Evolutionary conservation across 164 flowering plant species (phyloP).

Genomic region (Berberis vulgaris): DNA sequence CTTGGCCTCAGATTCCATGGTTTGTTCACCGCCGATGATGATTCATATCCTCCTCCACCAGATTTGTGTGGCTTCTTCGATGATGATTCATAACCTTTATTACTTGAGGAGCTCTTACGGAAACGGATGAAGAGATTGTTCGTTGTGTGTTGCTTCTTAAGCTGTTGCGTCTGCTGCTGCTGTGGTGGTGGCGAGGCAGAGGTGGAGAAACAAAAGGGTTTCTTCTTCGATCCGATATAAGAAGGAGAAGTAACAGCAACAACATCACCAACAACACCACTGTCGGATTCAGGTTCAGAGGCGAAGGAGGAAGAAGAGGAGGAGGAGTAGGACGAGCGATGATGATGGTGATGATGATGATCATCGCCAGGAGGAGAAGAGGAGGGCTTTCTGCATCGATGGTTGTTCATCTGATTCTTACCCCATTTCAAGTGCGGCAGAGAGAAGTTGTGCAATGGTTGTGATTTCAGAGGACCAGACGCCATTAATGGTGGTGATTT

Average conservation of each 20-base stretch:
- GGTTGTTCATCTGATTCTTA: slow-evolving; percentile 26
- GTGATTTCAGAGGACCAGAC: slow-evolving; percentile 42
- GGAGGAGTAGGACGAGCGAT: slow-evolving; percentile 1
- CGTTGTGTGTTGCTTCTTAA: no score
- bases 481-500: slow-evolving; percentile 11
- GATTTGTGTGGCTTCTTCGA: slow-evolving; percentile 11
- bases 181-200: not conserved
- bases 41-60: slow-evolving; percentile 14
- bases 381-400: slow-evolving; percentile 38
- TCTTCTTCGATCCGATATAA: no score
- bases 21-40: slow-evolving; percentile 8
- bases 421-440: slow-evolving; percentile 66
- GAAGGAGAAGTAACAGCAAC: slow-evolving; percentile 9
- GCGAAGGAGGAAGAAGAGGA: slow-evolving; percentile 11
- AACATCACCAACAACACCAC: slow-evolving; percentile 7
- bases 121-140: no score
- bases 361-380: not conserved
- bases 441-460: slow-evolving; percentile 59
- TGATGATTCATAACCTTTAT: not conserved
- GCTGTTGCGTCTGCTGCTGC: no score
- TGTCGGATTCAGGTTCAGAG: slow-evolving; percentile 13
- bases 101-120: not conserved
- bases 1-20: slow-evolving; percentile 86
- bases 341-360: not conserved
- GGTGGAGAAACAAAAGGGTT: no score